Base-by-base conservation (phyloP, 1,284 basidiomycete genomes). In the Ganoderma meredithae region DNA sequence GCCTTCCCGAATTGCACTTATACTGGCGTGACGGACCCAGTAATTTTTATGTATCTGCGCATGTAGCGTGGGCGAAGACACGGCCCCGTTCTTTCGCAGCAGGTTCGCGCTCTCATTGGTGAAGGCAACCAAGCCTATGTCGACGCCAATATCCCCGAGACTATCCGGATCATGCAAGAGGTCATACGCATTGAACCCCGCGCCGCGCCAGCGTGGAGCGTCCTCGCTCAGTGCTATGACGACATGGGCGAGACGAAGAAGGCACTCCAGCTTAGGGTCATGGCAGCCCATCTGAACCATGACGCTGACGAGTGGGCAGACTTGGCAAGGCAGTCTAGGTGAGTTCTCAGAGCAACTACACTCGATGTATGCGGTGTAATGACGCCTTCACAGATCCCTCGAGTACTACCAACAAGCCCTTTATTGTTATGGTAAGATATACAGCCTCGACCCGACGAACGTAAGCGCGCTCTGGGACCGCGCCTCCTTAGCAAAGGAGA, bases 141-240 rank as follows among this genome's bases (percentile, higher is more conserved):
- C 62, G 89, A 93, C 73, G 86, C 84, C 62, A 82, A 95, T 69
- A 82, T 91, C 22, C 81, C 85, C 2, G 86, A 90, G 71, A 92
- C 95, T 0, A 91, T 95, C 43, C 85, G 88, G 25, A 86, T 92
- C 53, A 94, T 96, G 86, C 90, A 94, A 76, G 95, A 99, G 77
- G 94, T 98, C 71, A 96, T 99, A 67, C 89, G 95, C 10, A 95
- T 97, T 66, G 97, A 99, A 78, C 95, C 96, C 1, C 89, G 93
- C 41, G 93, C 95, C 10, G 85, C 52, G 2, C 81, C 89, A 4
- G 95, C 96, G 0, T 98, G 97, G 96, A 88, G 89, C 10, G 94
- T 96, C 0, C 86, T 98, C 3, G 94, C 93, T 1, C 88, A 91
- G 70, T 93, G 93, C 73, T 91, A 94, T 74, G 86, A 88, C 36